Evolutionary conservation across 306 rosid species (phyloP).

Genomic region (Canavalia gladiata): DNA sequence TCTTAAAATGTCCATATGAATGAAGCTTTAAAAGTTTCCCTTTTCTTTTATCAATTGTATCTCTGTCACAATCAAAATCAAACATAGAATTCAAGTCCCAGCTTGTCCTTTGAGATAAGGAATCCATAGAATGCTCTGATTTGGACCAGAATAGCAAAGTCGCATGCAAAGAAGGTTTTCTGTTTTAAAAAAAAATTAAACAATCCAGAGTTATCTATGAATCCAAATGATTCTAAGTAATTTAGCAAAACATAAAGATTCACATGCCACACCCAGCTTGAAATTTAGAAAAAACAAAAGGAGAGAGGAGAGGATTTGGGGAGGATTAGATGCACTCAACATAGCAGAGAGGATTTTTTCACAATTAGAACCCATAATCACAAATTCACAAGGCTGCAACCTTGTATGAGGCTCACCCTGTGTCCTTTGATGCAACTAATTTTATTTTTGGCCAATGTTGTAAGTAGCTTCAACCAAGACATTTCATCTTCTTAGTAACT

Average conservation of each 20-base stretch:
- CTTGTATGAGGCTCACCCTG: not conserved
- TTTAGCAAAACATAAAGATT: not conserved
- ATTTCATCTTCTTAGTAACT: not conserved
- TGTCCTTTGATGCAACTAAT: not conserved
- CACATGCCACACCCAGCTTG: not conserved
- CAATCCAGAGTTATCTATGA: not conserved
- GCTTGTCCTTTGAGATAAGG: not conserved
- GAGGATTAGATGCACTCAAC: constrained; percentile 20
- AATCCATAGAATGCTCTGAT: constrained; percentile 1
- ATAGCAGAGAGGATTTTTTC: not conserved
- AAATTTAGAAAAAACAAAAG: not conserved
- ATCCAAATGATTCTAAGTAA: not conserved
- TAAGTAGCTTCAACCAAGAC: not conserved
- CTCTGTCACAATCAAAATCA: constrained; percentile 34
- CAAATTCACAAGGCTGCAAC: not conserved
- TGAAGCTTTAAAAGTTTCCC: constrained; percentile 17
- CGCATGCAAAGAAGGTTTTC: not conserved
- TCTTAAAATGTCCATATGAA: not conserved
- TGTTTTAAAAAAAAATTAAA: too few species aligned
- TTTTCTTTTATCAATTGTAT: not conserved
- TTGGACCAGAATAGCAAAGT: not conserved
- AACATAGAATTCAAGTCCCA: constrained; percentile 5
- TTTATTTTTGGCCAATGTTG: not conserved
- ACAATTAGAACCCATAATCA: constrained; percentile 4
- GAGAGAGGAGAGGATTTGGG: not conserved